Base-by-base conservation (phyloP, 1,139 yeast genomes). In the Protomyces macrosporus region DNA sequence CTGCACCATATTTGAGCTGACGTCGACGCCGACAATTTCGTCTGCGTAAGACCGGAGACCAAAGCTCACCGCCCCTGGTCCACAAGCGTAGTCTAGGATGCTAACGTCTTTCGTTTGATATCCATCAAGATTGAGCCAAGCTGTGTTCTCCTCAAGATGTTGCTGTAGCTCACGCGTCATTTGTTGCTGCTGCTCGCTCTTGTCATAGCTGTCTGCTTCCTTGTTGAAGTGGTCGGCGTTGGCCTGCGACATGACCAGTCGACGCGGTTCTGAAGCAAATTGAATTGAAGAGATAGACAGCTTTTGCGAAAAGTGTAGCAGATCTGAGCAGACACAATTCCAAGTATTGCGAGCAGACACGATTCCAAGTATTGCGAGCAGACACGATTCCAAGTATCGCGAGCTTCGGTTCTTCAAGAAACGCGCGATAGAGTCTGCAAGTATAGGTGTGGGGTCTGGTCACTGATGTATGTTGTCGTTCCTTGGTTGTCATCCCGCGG, bases 61-160 rank as follows among this genome's bases (percentile, higher is more conserved):
- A 14, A 45, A 35, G 3, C 45, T 53, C 4, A 53, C 60, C 6
- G 54, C 48, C 34, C 60, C 60, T 33, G 60, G 60, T 10, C 60
- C 60, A 48, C 60, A 56, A 6, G 60, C 60, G 45, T 56, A 56
- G 45, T 56, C 60, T 6, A 56, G 30, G 4, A 56, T 35, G n/a
- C 36, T 45, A 6, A 45, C 34, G 9, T 14, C 23, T 1, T 6
- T 12, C 7, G 33, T 36, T 4, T 3, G 7, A 10, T 30, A 35
- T 4, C 1, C 3, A 10, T 32, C 16, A 14, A 56, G 60, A 7
- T 45, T 45, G 5, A 56, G 32, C 60, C 60, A 56, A 9, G 35
- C 9, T 14, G 60, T 54, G 36, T 45, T 56, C 5, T 45, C 7
- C 16, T 16, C 32, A 12, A 56, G 45, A 16, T 56, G 45, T 5